A percentile compares a stretch with the other conserved stretches of the same genome.
phyloP scores from a whole-genome alignment of 306 rosid species.

The Fagus sylvatica region DNA sequence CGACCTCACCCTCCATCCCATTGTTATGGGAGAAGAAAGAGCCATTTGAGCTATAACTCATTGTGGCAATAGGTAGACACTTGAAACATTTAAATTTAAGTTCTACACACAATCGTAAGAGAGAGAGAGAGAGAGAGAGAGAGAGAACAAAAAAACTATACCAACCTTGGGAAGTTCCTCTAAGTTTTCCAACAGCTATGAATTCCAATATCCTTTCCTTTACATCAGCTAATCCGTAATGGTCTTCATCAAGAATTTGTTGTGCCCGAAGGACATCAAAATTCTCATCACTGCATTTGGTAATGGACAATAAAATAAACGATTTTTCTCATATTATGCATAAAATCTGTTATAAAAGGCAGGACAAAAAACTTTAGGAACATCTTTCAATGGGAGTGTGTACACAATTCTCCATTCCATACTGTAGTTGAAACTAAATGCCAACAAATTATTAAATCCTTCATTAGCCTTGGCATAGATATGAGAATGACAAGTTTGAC shows the following conservation, averaged over 20 bases:
- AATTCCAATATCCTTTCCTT: conserved; percentile 97
- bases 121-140: too few relatives aligned
- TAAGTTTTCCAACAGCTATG: conserved; percentile 95
- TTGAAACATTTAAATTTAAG: conserved; percentile 13
- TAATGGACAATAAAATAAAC: conserved; percentile 4
- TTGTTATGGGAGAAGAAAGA: too few relatives aligned
- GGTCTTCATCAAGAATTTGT: conserved; percentile 96
- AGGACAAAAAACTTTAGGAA: background rate
- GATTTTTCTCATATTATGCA: background rate
- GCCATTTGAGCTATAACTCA: background rate
- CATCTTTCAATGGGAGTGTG: background rate
- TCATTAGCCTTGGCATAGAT: background rate
- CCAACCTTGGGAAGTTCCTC: conserved; percentile 93
- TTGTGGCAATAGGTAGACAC: conserved; percentile 8
- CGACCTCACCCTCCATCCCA: background rate
- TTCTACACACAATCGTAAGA: background rate
- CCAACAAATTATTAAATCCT: conserved; percentile 1
- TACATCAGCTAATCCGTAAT: conserved; percentile 93
- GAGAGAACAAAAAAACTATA: conserved; percentile 28
- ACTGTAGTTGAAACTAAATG: conserved; percentile 11
- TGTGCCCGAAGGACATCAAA: conserved; percentile 88
- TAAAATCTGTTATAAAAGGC: background rate
- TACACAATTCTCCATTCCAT: background rate
- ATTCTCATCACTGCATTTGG: conserved; percentile 82
- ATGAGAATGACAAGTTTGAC: background rate